A percentile compares a stretch with the other conserved stretches of the same genome.
Evolutionary conservation across 1,139 yeast species (phyloP).

Genomic region (Hansenula sp.): DNA sequence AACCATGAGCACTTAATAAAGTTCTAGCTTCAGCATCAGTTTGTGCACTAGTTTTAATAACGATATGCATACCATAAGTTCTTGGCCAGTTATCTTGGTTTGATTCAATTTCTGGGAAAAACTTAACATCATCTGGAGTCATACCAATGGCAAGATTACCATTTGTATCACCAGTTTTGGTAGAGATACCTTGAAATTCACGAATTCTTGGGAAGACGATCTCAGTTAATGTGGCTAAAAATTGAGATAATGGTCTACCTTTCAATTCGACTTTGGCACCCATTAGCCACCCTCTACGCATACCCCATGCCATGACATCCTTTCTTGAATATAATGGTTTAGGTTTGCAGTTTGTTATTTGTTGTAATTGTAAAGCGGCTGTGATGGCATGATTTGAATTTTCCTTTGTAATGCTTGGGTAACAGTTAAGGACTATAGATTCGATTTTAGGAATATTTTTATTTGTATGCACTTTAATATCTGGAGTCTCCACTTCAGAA

Average conservation of each 20-base stretch:
- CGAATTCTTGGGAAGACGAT: conserved; percentile 91
- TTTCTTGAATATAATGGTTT: conserved; percentile 67
- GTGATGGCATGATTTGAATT: conserved; percentile 74
- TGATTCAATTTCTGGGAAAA: conserved; percentile 91
- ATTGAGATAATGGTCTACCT: conserved; percentile 85
- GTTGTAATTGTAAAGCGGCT: conserved; percentile 80
- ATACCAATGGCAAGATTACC: conserved; percentile 90
- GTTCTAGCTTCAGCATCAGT: conserved; percentile 91
- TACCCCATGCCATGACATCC: conserved; percentile 83
- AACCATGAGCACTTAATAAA: conserved; percentile 74
- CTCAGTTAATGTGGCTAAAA: conserved; percentile 81
- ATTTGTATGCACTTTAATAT: conserved; percentile 61
- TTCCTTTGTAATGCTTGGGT: conserved; percentile 69
- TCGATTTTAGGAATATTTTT: conserved; percentile 69
- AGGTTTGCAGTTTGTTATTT: conserved; percentile 89
- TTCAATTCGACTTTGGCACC: conserved; percentile 81
- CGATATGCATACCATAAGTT: conserved; percentile 82
- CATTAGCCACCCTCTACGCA: conserved; percentile 85
- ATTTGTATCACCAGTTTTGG: conserved; percentile 73
- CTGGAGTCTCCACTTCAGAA: conserved; percentile 64
- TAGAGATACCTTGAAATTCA: conserved; percentile 77
- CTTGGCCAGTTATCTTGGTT: conserved; percentile 89
- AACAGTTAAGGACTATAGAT: conserved; percentile 69
- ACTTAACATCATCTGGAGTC: conserved; percentile 68
- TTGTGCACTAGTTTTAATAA: conserved; percentile 85